Conservation (phyloP, 192 early-diverging fungal species). For the Oehlia diaphana region DNA sequence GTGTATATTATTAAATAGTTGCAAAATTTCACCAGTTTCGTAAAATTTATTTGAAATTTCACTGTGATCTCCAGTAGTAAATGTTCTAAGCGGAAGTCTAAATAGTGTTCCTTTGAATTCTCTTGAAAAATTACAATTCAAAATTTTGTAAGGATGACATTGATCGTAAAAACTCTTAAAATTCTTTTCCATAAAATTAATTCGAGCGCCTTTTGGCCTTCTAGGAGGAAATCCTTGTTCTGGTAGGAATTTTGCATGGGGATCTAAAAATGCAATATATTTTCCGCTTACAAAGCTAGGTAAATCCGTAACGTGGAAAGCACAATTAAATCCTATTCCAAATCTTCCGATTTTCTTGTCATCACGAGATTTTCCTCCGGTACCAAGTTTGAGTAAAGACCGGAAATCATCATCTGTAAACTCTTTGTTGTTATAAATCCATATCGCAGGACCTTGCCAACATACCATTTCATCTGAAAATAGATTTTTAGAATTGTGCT, state of each 20-base stretch:
- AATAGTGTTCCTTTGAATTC: slow-evolving; percentile 24
- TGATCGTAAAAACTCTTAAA: slow-evolving; percentile 24
- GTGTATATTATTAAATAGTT: background rate
- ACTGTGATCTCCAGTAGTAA: background rate
- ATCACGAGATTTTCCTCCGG: slow-evolving; percentile 28
- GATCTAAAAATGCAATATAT: slow-evolving; percentile 31
- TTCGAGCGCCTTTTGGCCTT: background rate
- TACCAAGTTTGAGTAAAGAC: slow-evolving; percentile 27
- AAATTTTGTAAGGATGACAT: background rate
- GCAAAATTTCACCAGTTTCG: background rate
- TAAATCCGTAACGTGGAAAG: slow-evolving; percentile 28
- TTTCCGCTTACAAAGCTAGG: slow-evolving; percentile 31
- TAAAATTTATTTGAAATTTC: background rate
- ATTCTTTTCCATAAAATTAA: slow-evolving; percentile 6
- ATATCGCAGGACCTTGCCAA: slow-evolving; percentile 34
- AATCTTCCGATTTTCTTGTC: slow-evolving; percentile 11
- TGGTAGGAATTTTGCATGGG: slow-evolving; percentile 16
- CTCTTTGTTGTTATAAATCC: slow-evolving; percentile 29
- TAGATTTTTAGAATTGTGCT: background rate
- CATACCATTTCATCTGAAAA: slow-evolving; percentile 12
- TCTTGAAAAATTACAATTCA: slow-evolving; percentile 21
- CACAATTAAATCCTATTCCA: slow-evolving; percentile 22
- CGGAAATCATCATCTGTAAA: slow-evolving; percentile 28
- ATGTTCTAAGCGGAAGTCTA: slow-evolving; percentile 22
- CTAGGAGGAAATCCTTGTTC: background rate